phyloP scores from a whole-genome alignment of 768 basidiomycete species.

The Panaeolus cyanescens region DNA sequence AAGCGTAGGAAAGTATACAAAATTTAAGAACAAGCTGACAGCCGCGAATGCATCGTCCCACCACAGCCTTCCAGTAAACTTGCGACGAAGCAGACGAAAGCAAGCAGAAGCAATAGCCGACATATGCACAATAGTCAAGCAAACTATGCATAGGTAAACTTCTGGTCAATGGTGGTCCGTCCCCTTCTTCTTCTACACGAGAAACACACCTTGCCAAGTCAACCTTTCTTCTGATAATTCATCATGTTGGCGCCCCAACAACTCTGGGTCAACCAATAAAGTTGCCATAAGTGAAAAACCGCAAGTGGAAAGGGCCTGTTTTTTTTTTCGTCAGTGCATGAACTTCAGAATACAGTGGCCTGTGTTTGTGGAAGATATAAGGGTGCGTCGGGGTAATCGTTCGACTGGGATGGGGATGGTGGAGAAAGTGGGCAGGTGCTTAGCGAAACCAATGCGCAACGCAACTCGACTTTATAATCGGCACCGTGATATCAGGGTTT shows the following conservation, averaged over 20 bases:
- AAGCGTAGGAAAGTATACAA: slow-evolving; percentile 14
- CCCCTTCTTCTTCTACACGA: too few relatives aligned
- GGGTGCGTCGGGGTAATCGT: too few relatives aligned
- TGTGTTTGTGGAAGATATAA: too few relatives aligned
- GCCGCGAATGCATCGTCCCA: slow-evolving; percentile 19
- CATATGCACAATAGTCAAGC: slow-evolving; percentile 10
- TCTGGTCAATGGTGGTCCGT: too few relatives aligned
- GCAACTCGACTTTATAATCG: neutral
- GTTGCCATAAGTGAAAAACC: too few relatives aligned
- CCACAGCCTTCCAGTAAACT: slow-evolving; percentile 17
- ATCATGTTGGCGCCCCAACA: too few relatives aligned
- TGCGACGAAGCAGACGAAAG: slow-evolving; percentile 18
- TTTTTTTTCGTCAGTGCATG: too few relatives aligned
- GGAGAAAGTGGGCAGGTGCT: neutral
- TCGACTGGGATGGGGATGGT: too few relatives aligned
- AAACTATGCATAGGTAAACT: neutral
- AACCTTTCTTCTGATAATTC: neutral
- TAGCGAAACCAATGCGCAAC: too few relatives aligned
- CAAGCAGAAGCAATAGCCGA: slow-evolving; percentile 14
- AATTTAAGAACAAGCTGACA: slow-evolving; percentile 13
- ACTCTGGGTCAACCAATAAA: too few relatives aligned
- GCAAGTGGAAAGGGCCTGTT: too few relatives aligned
- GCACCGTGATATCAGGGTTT: neutral
- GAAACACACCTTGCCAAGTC: neutral
- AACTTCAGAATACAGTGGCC: too few relatives aligned